These are phyloP conservation scores for Atkinsonella texensis DNA, from an alignment of 2,329 filamentous ascomycete genomes.

Conservation along the genomic window DNA sequence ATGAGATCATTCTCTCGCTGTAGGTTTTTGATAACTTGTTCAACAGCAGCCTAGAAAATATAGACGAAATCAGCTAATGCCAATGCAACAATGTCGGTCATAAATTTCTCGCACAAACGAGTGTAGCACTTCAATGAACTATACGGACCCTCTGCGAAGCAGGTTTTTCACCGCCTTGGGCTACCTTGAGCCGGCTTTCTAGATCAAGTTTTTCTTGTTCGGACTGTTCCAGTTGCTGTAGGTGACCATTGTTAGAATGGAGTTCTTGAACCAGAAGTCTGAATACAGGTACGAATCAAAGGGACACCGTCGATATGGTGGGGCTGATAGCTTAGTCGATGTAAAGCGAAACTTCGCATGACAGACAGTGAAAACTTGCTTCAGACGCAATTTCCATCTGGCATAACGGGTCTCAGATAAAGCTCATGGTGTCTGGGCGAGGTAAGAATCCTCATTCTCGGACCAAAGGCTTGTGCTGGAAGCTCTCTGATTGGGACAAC, in stretches of 20 bases:
- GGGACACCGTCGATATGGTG: background rate
- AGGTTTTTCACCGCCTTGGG: conserved; percentile 35
- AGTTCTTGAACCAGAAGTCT: background rate
- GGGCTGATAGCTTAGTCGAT: background rate
- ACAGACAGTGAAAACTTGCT: background rate
- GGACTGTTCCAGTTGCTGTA: conserved; percentile 45
- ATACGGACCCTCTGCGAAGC: conserved; percentile 41
- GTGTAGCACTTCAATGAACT: background rate
- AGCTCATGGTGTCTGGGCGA: background rate
- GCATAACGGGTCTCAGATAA: background rate
- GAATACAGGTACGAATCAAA: background rate
- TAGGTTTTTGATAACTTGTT: conserved; percentile 53
- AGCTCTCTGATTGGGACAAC: background rate
- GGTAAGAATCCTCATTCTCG: too few relatives aligned
- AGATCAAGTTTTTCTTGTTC: conserved; percentile 45
- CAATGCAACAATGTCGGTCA: background rate
- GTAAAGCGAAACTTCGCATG: background rate
- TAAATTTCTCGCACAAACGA: too few relatives aligned
- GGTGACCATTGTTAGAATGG: conserved; percentile 1
- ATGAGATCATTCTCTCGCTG: conserved; percentile 70
- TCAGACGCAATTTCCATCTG: too few relatives aligned
- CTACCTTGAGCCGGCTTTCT: conserved; percentile 41
- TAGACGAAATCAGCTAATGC: background rate
- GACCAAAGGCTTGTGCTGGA: background rate
- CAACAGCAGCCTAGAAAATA: conserved; percentile 31